phyloP scores from a whole-genome alignment of 2,329 filamentous ascomycete genomes.

The Zalaria sp. region DNA sequence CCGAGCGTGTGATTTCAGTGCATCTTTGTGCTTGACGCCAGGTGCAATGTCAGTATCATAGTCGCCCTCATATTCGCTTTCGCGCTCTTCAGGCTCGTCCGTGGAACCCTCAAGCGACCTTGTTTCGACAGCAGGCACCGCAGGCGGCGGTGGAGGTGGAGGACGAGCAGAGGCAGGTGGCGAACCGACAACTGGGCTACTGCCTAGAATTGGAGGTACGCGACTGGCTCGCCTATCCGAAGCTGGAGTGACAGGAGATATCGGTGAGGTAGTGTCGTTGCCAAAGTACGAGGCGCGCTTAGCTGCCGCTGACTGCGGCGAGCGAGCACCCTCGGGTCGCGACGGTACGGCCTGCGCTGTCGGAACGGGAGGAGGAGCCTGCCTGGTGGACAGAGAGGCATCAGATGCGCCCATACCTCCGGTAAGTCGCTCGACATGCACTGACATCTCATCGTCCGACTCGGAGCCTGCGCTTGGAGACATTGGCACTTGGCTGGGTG shows the following conservation, averaged over 20 bases:
- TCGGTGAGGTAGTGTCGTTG: slow-evolving; percentile 19
- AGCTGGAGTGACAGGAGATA: slow-evolving; percentile 10
- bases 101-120: slow-evolving; percentile 8
- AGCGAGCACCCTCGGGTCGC: slow-evolving; percentile 9
- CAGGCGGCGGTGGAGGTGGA: slow-evolving; percentile 34
- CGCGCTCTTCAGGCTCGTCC: slow-evolving; percentile 58
- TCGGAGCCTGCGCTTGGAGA: slow-evolving; percentile 68
- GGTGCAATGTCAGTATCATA: slow-evolving; percentile 96
- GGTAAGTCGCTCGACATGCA: slow-evolving; percentile 14
- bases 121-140: slow-evolving; percentile 18
- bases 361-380: neutral
- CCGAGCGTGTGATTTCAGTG: slow-evolving; percentile 60
- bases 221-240: slow-evolving; percentile 23
- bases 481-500: slow-evolving; percentile 31
- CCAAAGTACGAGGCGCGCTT: slow-evolving; percentile 27
- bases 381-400: neutral
- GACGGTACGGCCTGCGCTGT: slow-evolving; percentile 12
- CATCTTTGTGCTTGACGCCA: slow-evolving; percentile 88
- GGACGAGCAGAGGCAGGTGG: slow-evolving; percentile 20
- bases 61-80: slow-evolving; percentile 91
- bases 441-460: slow-evolving; percentile 75
- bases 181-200: slow-evolving; percentile 20
- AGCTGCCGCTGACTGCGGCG: slow-evolving; percentile 15
- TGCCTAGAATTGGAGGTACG: slow-evolving; percentile 19
- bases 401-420: neutral